Conservation (phyloP, 306 rosid species). For the Canavalia ensiformis region DNA sequence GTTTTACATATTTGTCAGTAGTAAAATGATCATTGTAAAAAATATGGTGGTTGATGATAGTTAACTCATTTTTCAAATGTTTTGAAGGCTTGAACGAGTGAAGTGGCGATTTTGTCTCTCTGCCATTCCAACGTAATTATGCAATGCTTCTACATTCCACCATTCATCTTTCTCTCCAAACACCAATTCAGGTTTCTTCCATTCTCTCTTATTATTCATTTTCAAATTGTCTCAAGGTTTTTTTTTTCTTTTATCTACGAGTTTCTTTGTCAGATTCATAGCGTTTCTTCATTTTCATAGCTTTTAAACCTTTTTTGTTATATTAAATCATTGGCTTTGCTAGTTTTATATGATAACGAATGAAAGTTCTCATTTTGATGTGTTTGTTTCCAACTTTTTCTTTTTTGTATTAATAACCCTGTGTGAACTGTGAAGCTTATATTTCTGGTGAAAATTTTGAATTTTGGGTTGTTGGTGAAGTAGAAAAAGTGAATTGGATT, state of each 20-base stretch:
- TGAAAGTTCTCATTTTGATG: constrained; percentile 40
- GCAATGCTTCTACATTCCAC: constrained; percentile 39
- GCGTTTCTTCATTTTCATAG: background rate
- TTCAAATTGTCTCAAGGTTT: background rate
- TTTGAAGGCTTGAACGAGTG: constrained; percentile 39
- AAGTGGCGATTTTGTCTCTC: constrained; percentile 59
- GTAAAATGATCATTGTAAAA: background rate
- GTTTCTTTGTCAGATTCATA: constrained; percentile 22
- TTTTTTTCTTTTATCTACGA: background rate
- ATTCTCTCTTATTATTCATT: constrained; percentile 9
- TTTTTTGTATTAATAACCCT: constrained; percentile 44
- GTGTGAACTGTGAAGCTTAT: constrained; percentile 35
- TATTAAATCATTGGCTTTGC: background rate
- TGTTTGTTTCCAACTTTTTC: background rate
- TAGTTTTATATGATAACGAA: background rate
- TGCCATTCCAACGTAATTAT: constrained; percentile 37
- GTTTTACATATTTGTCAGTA: no score
- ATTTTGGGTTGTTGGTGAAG: constrained; percentile 43
- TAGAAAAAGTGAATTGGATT: constrained; percentile 36
- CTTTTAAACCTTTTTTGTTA: background rate
- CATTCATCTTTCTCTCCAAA: constrained; percentile 42
- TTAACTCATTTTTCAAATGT: no score
- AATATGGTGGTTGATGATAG: background rate
- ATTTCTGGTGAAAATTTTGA: constrained; percentile 33
- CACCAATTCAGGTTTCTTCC: constrained; percentile 51